Evolutionary conservation across 345 rosid genomes (phyloP), one percentile per base, ranked within the genome.

Genomic region (Raphanus raphanistrum): DNA sequence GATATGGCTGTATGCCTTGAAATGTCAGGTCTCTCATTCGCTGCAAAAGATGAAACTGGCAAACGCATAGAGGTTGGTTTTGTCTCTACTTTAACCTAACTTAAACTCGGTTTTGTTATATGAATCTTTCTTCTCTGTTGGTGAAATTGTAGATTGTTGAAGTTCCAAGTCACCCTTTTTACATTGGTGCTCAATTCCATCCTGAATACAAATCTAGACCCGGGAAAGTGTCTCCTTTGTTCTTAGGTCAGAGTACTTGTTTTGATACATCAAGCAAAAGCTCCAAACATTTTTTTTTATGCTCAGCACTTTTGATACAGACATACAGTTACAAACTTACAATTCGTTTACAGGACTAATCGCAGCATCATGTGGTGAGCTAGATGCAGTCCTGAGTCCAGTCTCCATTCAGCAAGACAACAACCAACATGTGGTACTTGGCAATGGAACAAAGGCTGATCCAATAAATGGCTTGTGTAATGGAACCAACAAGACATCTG

Each of bases 181-280:
- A 64, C 72, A 71, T 91, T 5, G 97, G 94, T 55, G 91, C 80
- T 65, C 98, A 94, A 79, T 94, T 94, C 76, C 98, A 94, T 72
- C 98, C 98, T 0, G 98, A 92, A 79, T 94, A 85, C 63, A 94
- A 94, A 83, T 94, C 98, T 7, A 90, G 96, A 72, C 98, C 98
- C 2, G 94, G 90, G 80, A 88, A 90, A 76, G 90, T 95, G 43
- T 94, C 98, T 71, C 86, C 98, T 62, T 76, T 88, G 43, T 94
- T 94, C 84, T 68, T 88, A 84, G 98, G 98, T 94, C 81, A 17
- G 26, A 68, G 58, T 79, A n/a, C 61, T 15, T 62, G 0, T 26
- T 16, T 65, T 15, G 1, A 63, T 48, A 1, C 1, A 41, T 26
- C 33, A 33, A 35, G 28, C n/a, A 6, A 62, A 68, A 28, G 25